Evolutionary conservation across 108 stramenopile species (phyloP).

Genomic region (Stephanodiscus triporus): DNA sequence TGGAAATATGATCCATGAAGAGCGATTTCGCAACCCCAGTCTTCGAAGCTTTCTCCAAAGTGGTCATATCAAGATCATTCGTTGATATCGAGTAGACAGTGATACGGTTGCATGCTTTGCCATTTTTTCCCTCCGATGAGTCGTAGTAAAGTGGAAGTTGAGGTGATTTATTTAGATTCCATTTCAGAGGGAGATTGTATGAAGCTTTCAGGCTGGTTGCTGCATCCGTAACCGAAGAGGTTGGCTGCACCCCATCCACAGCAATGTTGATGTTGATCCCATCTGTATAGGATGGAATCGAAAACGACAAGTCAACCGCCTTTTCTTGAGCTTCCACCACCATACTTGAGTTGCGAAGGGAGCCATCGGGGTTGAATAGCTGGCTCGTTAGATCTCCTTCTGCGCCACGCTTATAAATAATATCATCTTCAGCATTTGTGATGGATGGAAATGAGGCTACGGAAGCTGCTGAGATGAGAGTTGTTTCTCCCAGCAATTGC

Average conservation of each 20-base stretch:
- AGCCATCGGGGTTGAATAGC: slow-evolving; percentile 81
- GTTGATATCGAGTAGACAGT: slow-evolving; percentile 60
- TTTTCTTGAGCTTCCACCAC: slow-evolving; percentile 62
- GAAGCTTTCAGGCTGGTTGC: slow-evolving; percentile 38
- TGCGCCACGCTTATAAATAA: slow-evolving; percentile 15
- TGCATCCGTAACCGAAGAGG: slow-evolving; percentile 17
- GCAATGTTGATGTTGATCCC: slow-evolving; percentile 51
- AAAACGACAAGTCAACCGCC: slow-evolving; percentile 45
- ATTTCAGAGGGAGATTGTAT: slow-evolving; percentile 74
- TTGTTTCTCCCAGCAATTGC: slow-evolving; percentile 4
- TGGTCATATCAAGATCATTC: slow-evolving; percentile 30
- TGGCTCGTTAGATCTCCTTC: slow-evolving; percentile 57
- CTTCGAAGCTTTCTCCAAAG: slow-evolving; percentile 68
- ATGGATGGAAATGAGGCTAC: slow-evolving; percentile 4
- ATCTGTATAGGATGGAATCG: slow-evolving; percentile 44
- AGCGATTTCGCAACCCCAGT: slow-evolving; percentile 75
- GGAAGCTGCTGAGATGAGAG: slow-evolving; percentile 10
- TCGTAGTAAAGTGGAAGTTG: slow-evolving; percentile 58
- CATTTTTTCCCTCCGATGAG: slow-evolving; percentile 63
- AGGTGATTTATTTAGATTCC: slow-evolving; percentile 58
- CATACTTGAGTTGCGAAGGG: slow-evolving; percentile 50
- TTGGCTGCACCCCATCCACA: slow-evolving; percentile 32
- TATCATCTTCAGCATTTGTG: slow-evolving; percentile 25
- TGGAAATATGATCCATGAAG: slow-evolving; percentile 46
- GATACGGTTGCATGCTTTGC: slow-evolving; percentile 71